phyloP scores from a whole-genome alignment of 306 rosid species.

The Vigna reflexopilosa region DNA sequence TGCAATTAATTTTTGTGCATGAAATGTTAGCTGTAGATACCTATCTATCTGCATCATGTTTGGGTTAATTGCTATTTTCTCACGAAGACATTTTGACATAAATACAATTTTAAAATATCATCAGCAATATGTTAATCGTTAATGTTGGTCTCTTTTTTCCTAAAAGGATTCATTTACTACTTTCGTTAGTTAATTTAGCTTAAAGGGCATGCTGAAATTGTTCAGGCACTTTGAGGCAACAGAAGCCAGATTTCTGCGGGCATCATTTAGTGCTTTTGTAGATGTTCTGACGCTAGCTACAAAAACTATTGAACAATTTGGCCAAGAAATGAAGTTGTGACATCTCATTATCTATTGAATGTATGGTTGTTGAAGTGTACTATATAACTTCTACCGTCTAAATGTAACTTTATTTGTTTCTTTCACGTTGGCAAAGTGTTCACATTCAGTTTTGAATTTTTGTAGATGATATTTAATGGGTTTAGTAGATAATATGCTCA shows the following conservation, averaged over 20 bases:
- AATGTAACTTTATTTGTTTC: neutral
- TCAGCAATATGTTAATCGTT: slow-evolving; percentile 4
- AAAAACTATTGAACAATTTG: slow-evolving; percentile 85
- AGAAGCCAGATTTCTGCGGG: slow-evolving; percentile 93
- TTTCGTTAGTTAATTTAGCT: slow-evolving; percentile 9
- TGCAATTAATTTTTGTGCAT: slow-evolving; percentile 5
- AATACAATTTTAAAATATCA: slow-evolving; percentile 8
- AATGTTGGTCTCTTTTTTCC: slow-evolving; percentile 9
- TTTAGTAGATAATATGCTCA: neutral
- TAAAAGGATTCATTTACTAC: neutral
- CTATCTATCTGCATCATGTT: slow-evolving; percentile 17
- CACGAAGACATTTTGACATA: neutral
- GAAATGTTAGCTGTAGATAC: slow-evolving; percentile 11
- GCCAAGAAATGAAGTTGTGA: slow-evolving; percentile 66
- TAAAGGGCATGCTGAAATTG: slow-evolving; percentile 6
- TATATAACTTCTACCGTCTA: slow-evolving; percentile 11
- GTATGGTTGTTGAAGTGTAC: slow-evolving; percentile 16
- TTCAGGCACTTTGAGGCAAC: slow-evolving; percentile 86
- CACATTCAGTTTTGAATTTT: neutral
- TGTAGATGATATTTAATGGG: neutral
- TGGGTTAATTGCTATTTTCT: slow-evolving; percentile 19
- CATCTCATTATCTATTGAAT: slow-evolving; percentile 12
- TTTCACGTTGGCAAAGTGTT: neutral
- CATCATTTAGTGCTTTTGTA: slow-evolving; percentile 83
- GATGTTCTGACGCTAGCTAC: slow-evolving; percentile 81